phyloP scores from a whole-genome alignment of 192 early-diverging fungal species.

The Coemansia sp. region DNA sequence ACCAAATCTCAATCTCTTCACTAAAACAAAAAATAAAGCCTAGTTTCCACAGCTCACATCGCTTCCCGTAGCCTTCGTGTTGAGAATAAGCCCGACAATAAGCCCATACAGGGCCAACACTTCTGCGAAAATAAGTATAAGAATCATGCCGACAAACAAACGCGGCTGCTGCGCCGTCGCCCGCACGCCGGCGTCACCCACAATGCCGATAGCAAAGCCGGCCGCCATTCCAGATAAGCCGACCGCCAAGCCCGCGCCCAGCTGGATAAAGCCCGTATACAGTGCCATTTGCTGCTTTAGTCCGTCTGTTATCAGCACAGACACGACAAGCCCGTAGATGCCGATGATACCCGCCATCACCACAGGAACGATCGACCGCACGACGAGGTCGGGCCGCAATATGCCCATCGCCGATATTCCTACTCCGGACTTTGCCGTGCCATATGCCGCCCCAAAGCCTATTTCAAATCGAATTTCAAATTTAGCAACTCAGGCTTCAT shows the following conservation, averaged over 20 bases:
- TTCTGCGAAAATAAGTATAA: slow-evolving; percentile 88
- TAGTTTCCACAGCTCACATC: slow-evolving; percentile 53
- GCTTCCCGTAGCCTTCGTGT: slow-evolving; percentile 65
- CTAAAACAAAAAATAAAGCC: background rate
- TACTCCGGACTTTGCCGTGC: slow-evolving; percentile 88
- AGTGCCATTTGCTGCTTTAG: slow-evolving; percentile 69
- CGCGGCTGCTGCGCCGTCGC: slow-evolving; percentile 76
- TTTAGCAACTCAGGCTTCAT: background rate
- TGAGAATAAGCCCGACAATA: slow-evolving; percentile 82
- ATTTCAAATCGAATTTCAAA: background rate
- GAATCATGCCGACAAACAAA: slow-evolving; percentile 81
- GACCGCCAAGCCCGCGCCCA: slow-evolving; percentile 77
- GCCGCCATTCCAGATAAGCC: slow-evolving; percentile 83
- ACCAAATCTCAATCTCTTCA: background rate
- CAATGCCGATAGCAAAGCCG: slow-evolving; percentile 88
- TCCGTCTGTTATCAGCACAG: slow-evolving; percentile 83
- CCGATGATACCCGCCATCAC: slow-evolving; percentile 99
- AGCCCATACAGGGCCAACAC: slow-evolving; percentile 84
- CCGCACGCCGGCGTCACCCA: slow-evolving; percentile 85
- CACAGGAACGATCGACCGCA: slow-evolving; percentile 87
- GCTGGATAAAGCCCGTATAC: slow-evolving; percentile 76
- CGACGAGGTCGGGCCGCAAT: slow-evolving; percentile 82
- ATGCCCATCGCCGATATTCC: slow-evolving; percentile 86
- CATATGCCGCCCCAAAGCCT: slow-evolving; percentile 91
- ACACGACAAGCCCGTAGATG: slow-evolving; percentile 96